Evolutionary conservation across 768 basidiomycete species (phyloP).

Genomic region (Trametes coccinea): DNA sequence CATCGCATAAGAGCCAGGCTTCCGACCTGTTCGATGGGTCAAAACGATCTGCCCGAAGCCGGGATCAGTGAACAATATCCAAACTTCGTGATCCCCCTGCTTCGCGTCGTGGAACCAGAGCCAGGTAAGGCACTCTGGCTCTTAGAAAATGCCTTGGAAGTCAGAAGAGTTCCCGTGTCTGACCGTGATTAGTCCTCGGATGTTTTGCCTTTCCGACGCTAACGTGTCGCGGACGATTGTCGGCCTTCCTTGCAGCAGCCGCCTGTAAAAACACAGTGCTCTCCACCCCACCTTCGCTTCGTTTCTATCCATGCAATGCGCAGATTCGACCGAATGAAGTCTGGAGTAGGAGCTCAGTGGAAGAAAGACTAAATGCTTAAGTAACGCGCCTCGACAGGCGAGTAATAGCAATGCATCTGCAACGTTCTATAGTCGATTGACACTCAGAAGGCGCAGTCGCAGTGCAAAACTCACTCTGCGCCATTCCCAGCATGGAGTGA

Average conservation of each 20-base stretch:
- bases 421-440: too few relatives aligned
- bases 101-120: background rate
- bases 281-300: too few relatives aligned
- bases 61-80: conserved; percentile 2
- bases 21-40: too few relatives aligned
- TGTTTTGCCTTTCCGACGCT: background rate
- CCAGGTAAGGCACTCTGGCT: conserved; percentile 5
- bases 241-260: background rate
- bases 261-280: background rate
- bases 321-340: background rate
- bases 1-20: too few relatives aligned
- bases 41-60: conserved; percentile 5
- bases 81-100: conserved; percentile 10
- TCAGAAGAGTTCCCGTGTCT: conserved; percentile 5
- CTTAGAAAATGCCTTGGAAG: conserved; percentile 3
- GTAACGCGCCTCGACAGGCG: background rate
- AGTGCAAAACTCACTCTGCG: background rate
- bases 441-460: too few relatives aligned
- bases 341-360: background rate
- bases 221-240: conserved; percentile 10
- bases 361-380: background rate
- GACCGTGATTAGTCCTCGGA: conserved; percentile 3
- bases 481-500: conserved; percentile 16
- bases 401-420: too few relatives aligned
- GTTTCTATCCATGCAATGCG: too few relatives aligned